Base-by-base conservation (phyloP, 1,284 basidiomycete species). In the Rhodotorula sp. region DNA sequence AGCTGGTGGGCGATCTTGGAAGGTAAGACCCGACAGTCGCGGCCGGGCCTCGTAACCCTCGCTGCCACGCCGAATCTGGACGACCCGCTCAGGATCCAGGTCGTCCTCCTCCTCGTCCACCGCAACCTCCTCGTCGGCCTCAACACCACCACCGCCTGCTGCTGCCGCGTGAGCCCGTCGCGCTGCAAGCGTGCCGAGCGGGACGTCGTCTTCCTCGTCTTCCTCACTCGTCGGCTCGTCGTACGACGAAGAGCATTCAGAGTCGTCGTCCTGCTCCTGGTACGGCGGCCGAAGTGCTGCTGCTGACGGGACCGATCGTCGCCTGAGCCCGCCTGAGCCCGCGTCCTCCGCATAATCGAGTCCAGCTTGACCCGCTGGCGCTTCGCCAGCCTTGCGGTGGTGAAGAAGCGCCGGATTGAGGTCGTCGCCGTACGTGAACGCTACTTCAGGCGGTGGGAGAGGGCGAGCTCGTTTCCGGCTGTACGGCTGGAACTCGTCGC, bases 381-480 rank as follows among this genome's bases (percentile, higher is more conserved):
- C 18, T 54, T 8, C 34, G 4, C 28, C 28, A 2, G 22, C 54
- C 20, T 5, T 1, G 8, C 11, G 13, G 9, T 50, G 31, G 26
- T 31, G 51, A 2, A 50, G 34, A 2, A 71, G 59, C 1, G 52
- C 40, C 1, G 71, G 73, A 31, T 73, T 69, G 20, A 75, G 69
- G 18, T 84, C 89, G 60, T 88, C 87, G 71, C 89, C 88, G 77
- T 91, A 95, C 11, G 91, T 92, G 87, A 92, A 95, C 8, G 93
- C 89, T 2, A 86, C 87, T 28, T 79, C 76, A 20, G 69, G 72
- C 16, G 78, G 77, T 13, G 51, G 47, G 24, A 48, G 65, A 48
- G 55, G 62, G 18, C 48, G 47, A 24, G 50, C 46, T 4, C 62
- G 37, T 54, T 44, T 62, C 50, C 77, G 76, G 47, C 71, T 76